These are phyloP conservation scores for Davidsoniella virescens DNA, from an alignment of 2,329 filamentous ascomycete genomes.

Conservation along the genomic window DNA sequence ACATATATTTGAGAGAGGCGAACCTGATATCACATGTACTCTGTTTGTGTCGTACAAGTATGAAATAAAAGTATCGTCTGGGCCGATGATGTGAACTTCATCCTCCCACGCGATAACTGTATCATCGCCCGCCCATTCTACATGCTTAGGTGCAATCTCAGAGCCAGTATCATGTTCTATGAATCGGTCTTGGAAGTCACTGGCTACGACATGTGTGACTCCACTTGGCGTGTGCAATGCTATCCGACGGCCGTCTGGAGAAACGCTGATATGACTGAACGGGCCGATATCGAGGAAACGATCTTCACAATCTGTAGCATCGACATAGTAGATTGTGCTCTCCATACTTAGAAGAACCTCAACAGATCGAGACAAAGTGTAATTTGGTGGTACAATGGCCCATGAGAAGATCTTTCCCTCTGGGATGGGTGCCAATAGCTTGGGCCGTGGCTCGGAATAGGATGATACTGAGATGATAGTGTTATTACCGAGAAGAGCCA, in stretches of 20 bases:
- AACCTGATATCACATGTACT: conserved; percentile 75
- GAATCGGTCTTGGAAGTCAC: conserved; percentile 82
- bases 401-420: conserved; percentile 72
- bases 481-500: conserved; percentile 81
- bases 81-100: conserved; percentile 85
- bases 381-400: conserved; percentile 73
- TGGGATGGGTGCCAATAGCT: conserved; percentile 59
- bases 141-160: conserved; percentile 66
- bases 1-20: conserved; percentile 17
- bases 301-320: conserved; percentile 81
- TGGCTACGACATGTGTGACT: conserved; percentile 81
- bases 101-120: conserved; percentile 95
- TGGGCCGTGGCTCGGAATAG: conserved; percentile 81
- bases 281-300: conserved; percentile 80
- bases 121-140: conserved; percentile 95
- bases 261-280: conserved; percentile 79
- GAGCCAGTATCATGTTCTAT: conserved; percentile 85
- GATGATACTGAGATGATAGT: conserved; percentile 70
- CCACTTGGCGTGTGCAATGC: conserved; percentile 76
- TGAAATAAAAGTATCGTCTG: conserved; percentile 55
- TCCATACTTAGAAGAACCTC: conserved; percentile 79
- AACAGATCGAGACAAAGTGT: conserved; percentile 81
- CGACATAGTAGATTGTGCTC: conserved; percentile 70
- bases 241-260: conserved; percentile 76
- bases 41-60: conserved; percentile 84